Conservation (phyloP, 2,329 filamentous ascomycete species). For the Microcera coccophila region DNA sequence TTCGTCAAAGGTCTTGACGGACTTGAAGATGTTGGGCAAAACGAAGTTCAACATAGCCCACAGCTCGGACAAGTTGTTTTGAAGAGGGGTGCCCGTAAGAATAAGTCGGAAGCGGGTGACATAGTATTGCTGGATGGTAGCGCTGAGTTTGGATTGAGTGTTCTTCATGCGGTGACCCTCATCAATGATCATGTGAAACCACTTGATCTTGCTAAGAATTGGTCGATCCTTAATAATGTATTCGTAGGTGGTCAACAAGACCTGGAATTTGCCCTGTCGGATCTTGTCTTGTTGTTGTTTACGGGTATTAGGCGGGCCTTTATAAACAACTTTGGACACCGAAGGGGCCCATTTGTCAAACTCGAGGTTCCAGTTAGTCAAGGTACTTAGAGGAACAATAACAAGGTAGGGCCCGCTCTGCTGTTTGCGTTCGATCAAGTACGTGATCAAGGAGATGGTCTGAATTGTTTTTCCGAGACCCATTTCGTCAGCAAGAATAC, state of each 20-base stretch:
- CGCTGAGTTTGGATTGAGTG: slow-evolving; percentile 89
- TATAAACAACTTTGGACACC: slow-evolving; percentile 87
- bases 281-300: slow-evolving; percentile 93
- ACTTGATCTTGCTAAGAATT: slow-evolving; percentile 95
- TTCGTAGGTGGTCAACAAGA: slow-evolving; percentile 94
- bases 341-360: slow-evolving; percentile 98
- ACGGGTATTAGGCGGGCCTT: slow-evolving; percentile 82
- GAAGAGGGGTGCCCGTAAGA: slow-evolving; percentile 91
- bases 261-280: slow-evolving; percentile 91
- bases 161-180: slow-evolving; percentile 99
- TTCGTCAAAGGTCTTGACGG: slow-evolving; percentile 96
- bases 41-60: slow-evolving; percentile 99
- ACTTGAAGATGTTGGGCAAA: slow-evolving; percentile 97
- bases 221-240: slow-evolving; percentile 99
- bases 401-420: slow-evolving; percentile 91
- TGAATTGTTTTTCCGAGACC: slow-evolving; percentile 99
- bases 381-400: slow-evolving; percentile 91
- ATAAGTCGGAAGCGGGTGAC: slow-evolving; percentile 92
- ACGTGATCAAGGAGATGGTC: slow-evolving; percentile 95
- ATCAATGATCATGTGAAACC: slow-evolving; percentile 99
- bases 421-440: slow-evolving; percentile 92
- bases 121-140: slow-evolving; percentile 93
- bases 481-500: slow-evolving; percentile 98
- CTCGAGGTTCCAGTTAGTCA: slow-evolving; percentile 98
- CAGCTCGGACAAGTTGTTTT: slow-evolving; percentile 93